phyloP scores from a whole-genome alignment of 2,329 filamentous ascomycete genomes.

The Thermomyces lanuginosus region DNA sequence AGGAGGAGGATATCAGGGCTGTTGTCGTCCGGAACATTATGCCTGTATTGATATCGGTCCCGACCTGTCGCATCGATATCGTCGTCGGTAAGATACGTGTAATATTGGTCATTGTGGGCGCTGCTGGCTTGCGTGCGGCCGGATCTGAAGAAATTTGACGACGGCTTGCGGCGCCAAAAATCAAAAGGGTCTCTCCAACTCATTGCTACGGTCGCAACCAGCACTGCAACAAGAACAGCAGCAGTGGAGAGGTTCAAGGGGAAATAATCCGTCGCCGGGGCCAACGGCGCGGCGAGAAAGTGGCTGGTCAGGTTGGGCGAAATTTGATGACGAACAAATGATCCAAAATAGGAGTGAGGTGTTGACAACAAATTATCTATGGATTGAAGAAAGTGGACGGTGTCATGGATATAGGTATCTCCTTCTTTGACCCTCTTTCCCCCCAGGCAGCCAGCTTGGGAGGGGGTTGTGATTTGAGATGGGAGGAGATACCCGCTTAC shows the following conservation, averaged over 20 bases:
- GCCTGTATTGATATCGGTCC: conserved; percentile 2
- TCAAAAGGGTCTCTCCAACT: conserved; percentile 19
- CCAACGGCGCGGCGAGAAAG: neutral
- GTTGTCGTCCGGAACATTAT: conserved; percentile 14
- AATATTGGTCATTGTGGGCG: too few relatives aligned
- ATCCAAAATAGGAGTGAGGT: too few relatives aligned
- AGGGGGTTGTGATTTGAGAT: too few relatives aligned
- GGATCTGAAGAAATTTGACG: conserved; percentile 10
- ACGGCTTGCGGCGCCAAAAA: conserved; percentile 19
- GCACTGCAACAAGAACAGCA: conserved; percentile 13
- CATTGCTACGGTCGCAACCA: conserved; percentile 18
- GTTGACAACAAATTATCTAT: too few relatives aligned
- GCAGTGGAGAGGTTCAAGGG: conserved; percentile 5
- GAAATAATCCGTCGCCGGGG: too few relatives aligned
- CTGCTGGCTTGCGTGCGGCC: too few relatives aligned
- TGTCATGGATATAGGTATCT: too few relatives aligned
- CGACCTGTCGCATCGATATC: conserved; percentile 17
- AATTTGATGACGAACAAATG: conserved; percentile 10
- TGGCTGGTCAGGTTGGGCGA: conserved; percentile 10
- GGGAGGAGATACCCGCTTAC: too few relatives aligned
- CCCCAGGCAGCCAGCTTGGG: too few relatives aligned
- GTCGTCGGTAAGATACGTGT: conserved; percentile 22
- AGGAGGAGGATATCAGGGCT: conserved; percentile 30
- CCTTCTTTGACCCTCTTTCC: too few relatives aligned
- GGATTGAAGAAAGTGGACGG: too few relatives aligned